A percentile compares a stretch with the other conserved stretches of the same genome.
Evolutionary conservation across 2,329 filamentous ascomycete species (phyloP).

Genomic region (Claviceps capensis): DNA sequence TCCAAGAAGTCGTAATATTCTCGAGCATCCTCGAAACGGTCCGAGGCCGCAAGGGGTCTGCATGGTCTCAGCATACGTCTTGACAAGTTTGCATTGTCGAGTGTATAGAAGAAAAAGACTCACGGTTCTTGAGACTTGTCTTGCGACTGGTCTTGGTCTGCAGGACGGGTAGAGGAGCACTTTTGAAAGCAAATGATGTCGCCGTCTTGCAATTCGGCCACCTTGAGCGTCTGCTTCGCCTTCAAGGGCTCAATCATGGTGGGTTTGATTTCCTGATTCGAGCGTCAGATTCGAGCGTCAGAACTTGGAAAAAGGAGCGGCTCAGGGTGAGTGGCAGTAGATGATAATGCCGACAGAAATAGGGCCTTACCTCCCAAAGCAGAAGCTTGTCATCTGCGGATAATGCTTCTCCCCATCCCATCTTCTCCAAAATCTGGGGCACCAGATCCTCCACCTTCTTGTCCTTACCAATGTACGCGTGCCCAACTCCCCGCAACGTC

Average conservation of each 20-base stretch:
- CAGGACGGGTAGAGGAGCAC: slow-evolving; percentile 32
- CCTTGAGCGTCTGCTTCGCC: slow-evolving; percentile 73
- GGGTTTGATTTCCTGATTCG: slow-evolving; percentile 72
- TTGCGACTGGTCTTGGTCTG: slow-evolving; percentile 15
- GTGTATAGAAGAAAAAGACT: slow-evolving; percentile 5
- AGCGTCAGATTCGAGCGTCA: slow-evolving; percentile 2
- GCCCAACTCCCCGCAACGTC: slow-evolving; percentile 59
- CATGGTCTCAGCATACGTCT: not conserved
- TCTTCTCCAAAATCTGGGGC: slow-evolving; percentile 62
- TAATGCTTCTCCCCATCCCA: slow-evolving; percentile 74
- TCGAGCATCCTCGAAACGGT: slow-evolving; percentile 56
- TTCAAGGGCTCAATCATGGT: slow-evolving; percentile 95
- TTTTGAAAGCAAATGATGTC: slow-evolving; percentile 94
- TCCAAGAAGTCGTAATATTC: slow-evolving; percentile 90
- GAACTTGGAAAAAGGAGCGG: not conserved
- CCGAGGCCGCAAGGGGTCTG: slow-evolving; percentile 19
- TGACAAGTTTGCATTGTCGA: too few relatives aligned
- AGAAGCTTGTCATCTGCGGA: slow-evolving; percentile 44
- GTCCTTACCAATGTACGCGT: slow-evolving; percentile 76
- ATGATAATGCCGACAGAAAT: not conserved
- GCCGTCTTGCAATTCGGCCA: slow-evolving; percentile 90
- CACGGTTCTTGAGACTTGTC: slow-evolving; percentile 21
- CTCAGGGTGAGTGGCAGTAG: not conserved
- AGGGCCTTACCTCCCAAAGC: slow-evolving; percentile 57
- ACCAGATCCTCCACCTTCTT: slow-evolving; percentile 80